A percentile compares a stretch with the other conserved stretches of the same genome.
Conservation (phyloP, 805 yeast genomes). For the Lipomyces japonicus region DNA sequence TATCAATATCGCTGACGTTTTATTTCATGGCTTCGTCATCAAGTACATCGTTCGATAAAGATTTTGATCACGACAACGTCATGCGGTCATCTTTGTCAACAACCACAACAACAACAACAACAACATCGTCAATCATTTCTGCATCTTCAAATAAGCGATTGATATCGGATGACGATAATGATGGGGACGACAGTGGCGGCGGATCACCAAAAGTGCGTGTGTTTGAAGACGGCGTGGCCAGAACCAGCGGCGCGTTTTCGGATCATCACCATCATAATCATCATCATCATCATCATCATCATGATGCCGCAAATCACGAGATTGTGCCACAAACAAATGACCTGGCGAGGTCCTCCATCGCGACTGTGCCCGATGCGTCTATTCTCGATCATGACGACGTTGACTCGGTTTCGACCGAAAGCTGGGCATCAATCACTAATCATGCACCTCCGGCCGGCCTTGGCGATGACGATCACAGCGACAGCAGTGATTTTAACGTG, state of each 20-base stretch:
- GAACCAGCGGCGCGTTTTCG: slow-evolving; percentile 1
- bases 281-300: slow-evolving; percentile 2
- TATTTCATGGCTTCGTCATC: too few species aligned
- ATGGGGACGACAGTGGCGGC: slow-evolving; percentile 5
- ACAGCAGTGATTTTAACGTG: background rate
- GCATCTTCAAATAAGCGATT: slow-evolving; percentile 13
- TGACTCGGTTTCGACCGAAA: background rate
- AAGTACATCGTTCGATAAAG: too few species aligned
- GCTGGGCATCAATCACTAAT: background rate
- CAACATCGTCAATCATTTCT: slow-evolving; percentile 3
- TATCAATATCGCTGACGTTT: too few species aligned
- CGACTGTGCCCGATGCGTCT: background rate
- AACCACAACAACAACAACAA: too few species aligned
- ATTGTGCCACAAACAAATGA: background rate
- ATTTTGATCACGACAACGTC: too few species aligned
- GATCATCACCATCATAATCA: slow-evolving; percentile 1
- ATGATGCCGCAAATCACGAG: background rate
- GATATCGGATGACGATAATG: slow-evolving; percentile 12
- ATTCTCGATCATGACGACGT: slow-evolving; percentile 1
- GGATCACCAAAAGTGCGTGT: slow-evolving; percentile 21
- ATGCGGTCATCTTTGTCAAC: background rate
- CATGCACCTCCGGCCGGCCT: background rate
- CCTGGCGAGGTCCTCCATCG: background rate
- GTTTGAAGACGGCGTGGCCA: slow-evolving; percentile 12
- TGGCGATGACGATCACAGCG: background rate